These are phyloP conservation scores for Macrophomina pseudophaseolina DNA, from an alignment of 2,329 filamentous ascomycete genomes.

Conservation along the genomic window DNA sequence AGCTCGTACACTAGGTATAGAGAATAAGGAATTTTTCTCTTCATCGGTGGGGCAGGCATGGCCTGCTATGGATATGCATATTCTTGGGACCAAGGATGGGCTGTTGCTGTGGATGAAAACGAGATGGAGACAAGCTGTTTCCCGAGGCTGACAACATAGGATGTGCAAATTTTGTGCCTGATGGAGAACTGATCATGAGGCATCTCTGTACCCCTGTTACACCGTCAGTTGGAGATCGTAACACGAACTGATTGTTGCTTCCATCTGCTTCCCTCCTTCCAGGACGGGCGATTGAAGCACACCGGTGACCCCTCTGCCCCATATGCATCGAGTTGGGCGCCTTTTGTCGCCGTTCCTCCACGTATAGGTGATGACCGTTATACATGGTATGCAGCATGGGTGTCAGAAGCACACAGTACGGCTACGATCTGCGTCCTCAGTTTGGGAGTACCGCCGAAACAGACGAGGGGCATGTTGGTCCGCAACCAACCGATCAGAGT, in stretches of 20 bases:
- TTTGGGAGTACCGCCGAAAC: not conserved
- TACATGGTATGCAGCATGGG: constrained; percentile 7
- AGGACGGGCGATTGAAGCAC: not conserved
- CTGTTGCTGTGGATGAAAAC: not conserved
- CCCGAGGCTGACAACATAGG: not conserved
- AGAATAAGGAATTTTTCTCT: not conserved
- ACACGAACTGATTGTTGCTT: constrained; percentile 6
- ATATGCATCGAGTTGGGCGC: not conserved
- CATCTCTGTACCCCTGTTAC: not conserved
- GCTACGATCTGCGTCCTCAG: constrained; percentile 15
- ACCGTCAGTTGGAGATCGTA: not conserved
- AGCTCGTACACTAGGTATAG: constrained; percentile 10
- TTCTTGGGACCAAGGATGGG: not conserved
- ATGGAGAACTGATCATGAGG: constrained; percentile 24
- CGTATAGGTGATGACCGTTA: not conserved
- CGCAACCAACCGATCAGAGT: not conserved
- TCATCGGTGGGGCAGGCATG: not conserved
- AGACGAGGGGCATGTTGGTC: constrained; percentile 32
- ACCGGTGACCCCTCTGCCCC: not conserved
- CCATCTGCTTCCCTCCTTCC: constrained; percentile 8
- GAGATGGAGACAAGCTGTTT: not conserved
- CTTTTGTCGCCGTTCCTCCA: not conserved
- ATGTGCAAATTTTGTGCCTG: constrained; percentile 4
- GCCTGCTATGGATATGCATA: not conserved
- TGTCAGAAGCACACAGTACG: not conserved